Base-by-base conservation (phyloP, 805 yeast genomes). In the Saccharomycopsis microspora region DNA sequence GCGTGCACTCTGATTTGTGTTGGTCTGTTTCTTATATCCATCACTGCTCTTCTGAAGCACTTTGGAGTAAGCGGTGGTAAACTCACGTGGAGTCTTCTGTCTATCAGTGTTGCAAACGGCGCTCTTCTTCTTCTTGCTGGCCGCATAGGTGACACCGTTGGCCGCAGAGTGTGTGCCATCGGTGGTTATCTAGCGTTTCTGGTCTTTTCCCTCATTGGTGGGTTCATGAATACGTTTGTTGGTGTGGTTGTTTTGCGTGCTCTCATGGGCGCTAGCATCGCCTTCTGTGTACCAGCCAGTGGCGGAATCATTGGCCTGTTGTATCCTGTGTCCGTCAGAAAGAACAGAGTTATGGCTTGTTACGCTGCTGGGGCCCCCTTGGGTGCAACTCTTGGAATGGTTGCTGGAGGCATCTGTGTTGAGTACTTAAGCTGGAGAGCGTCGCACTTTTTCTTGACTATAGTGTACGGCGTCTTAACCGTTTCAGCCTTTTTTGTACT, bases 351-450 rank as follows among this genome's bases (percentile, higher is more conserved):
- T n/a, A 59, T 70, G 67, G 69, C 74, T 36, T 57, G 64, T 33
- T 68, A 70, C 50, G 58, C 68, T 5, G 67, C 69, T 2, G 76
- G 77, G 4, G 74, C 75, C 1, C 77, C 77, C 1, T 55, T 69
- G 4, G 77, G 77, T 19, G 67, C 65, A 42, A 68, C 70, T 3
- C 50, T 58, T 19, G 77, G 76, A 0, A 61, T 61, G n/a, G 52
- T 72, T 31, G 51, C 65, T 27, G 74, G 73, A 5, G 77, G 75
- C 44, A 65, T 72, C 5, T 66, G 72, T 51, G 53, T 60, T n/a
- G 58, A 64, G 44, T 57, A 61, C 10, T 53, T 71, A 27, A 60
- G 56, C 45, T 72, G 76, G 76, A 60, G 71, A 46, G 58, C 72
- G 1, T 62, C 64, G 8, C 68, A 71, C 41, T 72, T 51, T 49